Percentiles rank a stretch among this genome's conserved stretches.
Evolutionary conservation across 2,329 filamentous ascomycete species (phyloP).

Genomic region (Pseudocercospora cruenta): DNA sequence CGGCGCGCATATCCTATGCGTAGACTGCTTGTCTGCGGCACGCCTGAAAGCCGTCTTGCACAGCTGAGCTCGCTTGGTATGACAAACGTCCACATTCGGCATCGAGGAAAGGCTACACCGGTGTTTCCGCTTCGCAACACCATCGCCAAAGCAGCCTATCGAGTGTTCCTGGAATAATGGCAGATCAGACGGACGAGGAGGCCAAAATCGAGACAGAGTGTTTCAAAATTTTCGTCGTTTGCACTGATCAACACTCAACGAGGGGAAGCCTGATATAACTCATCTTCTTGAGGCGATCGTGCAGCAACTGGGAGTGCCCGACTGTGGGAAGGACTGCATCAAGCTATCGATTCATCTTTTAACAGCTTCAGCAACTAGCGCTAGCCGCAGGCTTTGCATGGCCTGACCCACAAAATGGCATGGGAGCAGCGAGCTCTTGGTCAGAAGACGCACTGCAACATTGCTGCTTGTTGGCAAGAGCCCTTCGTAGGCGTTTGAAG

Average conservation of each 20-base stretch:
- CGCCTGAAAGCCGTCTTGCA: neutral
- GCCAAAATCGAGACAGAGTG: neutral
- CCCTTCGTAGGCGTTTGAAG: neutral
- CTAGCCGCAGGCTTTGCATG: constrained; percentile 1
- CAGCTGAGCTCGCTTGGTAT: constrained; percentile 1
- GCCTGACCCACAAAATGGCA: neutral
- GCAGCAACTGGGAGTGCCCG: neutral
- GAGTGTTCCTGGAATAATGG: neutral
- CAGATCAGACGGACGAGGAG: neutral
- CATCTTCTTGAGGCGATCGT: neutral
- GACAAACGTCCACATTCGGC: neutral
- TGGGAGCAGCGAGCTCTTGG: neutral
- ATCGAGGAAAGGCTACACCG: neutral
- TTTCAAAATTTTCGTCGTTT: neutral
- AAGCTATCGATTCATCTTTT: constrained; percentile 3
- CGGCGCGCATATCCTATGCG: neutral
- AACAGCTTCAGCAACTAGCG: constrained; percentile 2
- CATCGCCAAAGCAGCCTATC: neutral
- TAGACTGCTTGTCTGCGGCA: neutral
- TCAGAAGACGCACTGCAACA: neutral
- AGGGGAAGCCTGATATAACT: neutral
- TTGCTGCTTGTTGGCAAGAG: neutral
- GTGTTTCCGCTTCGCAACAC: neutral
- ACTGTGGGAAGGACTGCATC: neutral
- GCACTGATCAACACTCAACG: neutral